A percentile compares a stretch with the other conserved stretches of the same genome.
phyloP scores from a whole-genome alignment of 2,329 filamentous ascomycete genomes.

The Passalora sequoiae region DNA sequence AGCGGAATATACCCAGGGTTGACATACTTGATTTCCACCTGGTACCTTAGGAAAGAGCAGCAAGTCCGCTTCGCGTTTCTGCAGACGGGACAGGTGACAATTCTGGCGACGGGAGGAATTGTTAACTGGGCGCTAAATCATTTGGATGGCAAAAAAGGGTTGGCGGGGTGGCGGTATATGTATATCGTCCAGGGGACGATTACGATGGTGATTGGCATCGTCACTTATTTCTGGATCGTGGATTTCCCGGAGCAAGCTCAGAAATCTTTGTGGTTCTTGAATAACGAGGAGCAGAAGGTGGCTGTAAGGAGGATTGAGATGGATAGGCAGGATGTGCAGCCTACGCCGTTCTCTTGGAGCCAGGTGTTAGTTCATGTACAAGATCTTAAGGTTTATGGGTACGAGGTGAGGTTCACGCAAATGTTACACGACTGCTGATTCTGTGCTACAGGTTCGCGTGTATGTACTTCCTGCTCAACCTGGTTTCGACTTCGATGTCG shows the following conservation, averaged over 20 bases:
- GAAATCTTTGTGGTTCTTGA: constrained; percentile 55
- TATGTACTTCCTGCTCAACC: constrained; percentile 62
- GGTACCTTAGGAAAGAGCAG: constrained; percentile 61
- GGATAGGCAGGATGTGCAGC: constrained; percentile 57
- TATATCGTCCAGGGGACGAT: constrained; percentile 62
- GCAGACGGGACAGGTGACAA: constrained; percentile 59
- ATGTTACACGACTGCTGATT: background rate
- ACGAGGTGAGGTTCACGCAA: background rate
- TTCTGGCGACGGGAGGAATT: constrained; percentile 61
- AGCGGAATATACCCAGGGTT: constrained; percentile 51
- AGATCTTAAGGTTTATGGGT: constrained; percentile 57
- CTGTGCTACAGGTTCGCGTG: constrained; percentile 48
- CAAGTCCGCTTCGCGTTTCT: constrained; percentile 62
- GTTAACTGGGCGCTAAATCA: constrained; percentile 66
- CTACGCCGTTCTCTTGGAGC: constrained; percentile 52
- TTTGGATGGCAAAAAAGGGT: constrained; percentile 51
- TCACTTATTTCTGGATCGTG: constrained; percentile 66
- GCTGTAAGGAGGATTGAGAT: constrained; percentile 54
- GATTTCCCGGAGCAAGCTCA: constrained; percentile 62
- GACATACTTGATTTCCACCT: constrained; percentile 50
- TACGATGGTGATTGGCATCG: constrained; percentile 52
- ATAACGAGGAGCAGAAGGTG: constrained; percentile 51
- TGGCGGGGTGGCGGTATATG: constrained; percentile 65
- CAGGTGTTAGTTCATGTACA: constrained; percentile 53
- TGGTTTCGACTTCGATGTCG: constrained; percentile 59